Conservation (phyloP, 208 protist genomes). For the Acanthamoeba lenticulata region DNA sequence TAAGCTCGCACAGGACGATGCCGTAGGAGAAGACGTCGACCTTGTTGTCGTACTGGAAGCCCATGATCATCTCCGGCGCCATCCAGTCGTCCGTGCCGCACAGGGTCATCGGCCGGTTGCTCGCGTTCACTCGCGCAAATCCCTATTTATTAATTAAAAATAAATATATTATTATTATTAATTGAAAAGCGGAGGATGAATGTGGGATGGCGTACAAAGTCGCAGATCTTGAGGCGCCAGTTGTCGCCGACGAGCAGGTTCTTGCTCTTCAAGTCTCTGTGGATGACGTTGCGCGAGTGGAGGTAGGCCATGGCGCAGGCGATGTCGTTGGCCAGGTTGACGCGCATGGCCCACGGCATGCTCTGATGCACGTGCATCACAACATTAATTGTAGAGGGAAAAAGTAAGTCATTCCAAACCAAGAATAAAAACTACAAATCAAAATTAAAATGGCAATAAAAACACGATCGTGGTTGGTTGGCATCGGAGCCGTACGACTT, state of each 20-base stretch:
- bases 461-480: background rate
- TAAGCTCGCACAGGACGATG: slow-evolving; percentile 61
- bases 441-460: no score
- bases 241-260: slow-evolving; percentile 66
- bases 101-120: slow-evolving; percentile 54
- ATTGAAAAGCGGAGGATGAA: background rate
- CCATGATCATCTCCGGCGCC: slow-evolving; percentile 65
- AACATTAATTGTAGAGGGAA: no score
- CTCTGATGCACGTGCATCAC: background rate
- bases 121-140: slow-evolving; percentile 31
- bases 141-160: background rate
- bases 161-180: no score
- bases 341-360: slow-evolving; percentile 44
- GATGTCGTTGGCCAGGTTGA: slow-evolving; percentile 22
- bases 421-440: no score
- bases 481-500: background rate
- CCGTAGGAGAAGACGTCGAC: slow-evolving; percentile 68
- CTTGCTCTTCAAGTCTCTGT: slow-evolving; percentile 68
- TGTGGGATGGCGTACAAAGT: background rate
- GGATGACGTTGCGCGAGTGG: slow-evolving; percentile 54
- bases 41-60: slow-evolving; percentile 48
- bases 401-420: no score
- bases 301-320: slow-evolving; percentile 66
- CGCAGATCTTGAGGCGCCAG: slow-evolving; percentile 45
- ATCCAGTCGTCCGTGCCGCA: slow-evolving; percentile 72